Percentiles rank a stretch among this genome's conserved stretches.
These are phyloP conservation scores for Davidsoniella eucalypti DNA, from an alignment of 2,329 filamentous ascomycete genomes.

Conservation along the genomic window DNA sequence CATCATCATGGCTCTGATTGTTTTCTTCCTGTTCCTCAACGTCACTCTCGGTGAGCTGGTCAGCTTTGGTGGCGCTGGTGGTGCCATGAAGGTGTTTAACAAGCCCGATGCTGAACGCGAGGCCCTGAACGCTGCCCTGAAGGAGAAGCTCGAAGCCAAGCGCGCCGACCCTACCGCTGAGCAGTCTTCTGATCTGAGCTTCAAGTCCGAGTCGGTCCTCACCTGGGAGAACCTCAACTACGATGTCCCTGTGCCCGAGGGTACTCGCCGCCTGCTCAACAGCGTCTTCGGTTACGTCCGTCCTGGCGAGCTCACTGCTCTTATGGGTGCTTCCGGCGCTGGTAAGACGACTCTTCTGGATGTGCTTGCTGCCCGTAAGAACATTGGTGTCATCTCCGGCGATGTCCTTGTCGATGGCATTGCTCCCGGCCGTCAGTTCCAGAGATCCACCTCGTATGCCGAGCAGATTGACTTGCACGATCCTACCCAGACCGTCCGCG, in stretches of 20 bases:
- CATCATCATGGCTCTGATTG: conserved; percentile 60
- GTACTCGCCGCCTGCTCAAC: conserved; percentile 38
- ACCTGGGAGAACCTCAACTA: conserved; percentile 83
- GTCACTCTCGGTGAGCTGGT: conserved; percentile 64
- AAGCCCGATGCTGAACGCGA: conserved; percentile 52
- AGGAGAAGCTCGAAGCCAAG: conserved; percentile 40
- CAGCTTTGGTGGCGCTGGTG: conserved; percentile 55
- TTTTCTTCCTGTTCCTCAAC: conserved; percentile 60
- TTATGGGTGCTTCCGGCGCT: conserved; percentile 74
- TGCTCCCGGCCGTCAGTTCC: conserved; percentile 42
- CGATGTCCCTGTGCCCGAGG: conserved; percentile 43
- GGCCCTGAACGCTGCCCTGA: conserved; percentile 45
- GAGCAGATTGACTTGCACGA: conserved; percentile 49
- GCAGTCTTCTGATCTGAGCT: conserved; percentile 33
- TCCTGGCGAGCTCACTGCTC: conserved; percentile 58
- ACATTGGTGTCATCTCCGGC: conserved; percentile 41
- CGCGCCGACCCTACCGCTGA: conserved; percentile 25
- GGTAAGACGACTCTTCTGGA: conserved; percentile 78
- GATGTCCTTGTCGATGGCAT: conserved; percentile 40
- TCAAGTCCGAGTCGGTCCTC: conserved; percentile 48
- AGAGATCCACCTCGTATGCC: conserved; percentile 44
- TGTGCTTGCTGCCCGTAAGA: conserved; percentile 48
- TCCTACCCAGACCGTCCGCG: conserved; percentile 43
- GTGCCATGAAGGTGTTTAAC: conserved; percentile 67
- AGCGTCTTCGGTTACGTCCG: conserved; percentile 52